Conservation (phyloP, 805 yeast species). For the Yueomyces sp. region DNA sequence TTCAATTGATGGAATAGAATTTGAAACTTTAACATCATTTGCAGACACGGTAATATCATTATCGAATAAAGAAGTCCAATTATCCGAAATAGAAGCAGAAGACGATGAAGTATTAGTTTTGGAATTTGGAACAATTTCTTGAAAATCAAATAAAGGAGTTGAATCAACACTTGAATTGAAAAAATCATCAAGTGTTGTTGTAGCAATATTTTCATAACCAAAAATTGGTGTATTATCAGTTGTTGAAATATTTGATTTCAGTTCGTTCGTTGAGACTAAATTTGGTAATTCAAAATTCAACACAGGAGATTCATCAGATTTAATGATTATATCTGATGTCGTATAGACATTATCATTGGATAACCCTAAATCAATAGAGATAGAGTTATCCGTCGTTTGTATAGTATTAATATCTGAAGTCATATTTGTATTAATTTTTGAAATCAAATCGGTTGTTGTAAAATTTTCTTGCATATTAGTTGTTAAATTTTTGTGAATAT, state of each 20-base stretch:
- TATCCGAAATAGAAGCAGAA: conserved; percentile 23
- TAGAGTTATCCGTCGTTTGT: too few relatives aligned
- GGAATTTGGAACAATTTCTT: conserved; percentile 7
- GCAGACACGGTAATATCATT: conserved; percentile 28
- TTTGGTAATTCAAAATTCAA: conserved; percentile 15
- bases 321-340: neutral
- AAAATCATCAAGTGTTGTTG: conserved; percentile 51
- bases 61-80: conserved; percentile 54
- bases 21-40: conserved; percentile 22
- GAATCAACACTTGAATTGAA: conserved; percentile 32
- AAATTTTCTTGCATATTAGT: too few relatives aligned
- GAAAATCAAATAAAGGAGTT: conserved; percentile 43
- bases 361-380: neutral
- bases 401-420: too few relatives aligned
- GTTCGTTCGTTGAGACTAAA: conserved; percentile 2
- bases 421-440: too few relatives aligned
- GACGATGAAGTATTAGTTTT: neutral
- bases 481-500: too few relatives aligned
- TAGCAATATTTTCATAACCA: conserved; percentile 27
- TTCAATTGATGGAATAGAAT: conserved; percentile 9
- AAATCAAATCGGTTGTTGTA: too few relatives aligned
- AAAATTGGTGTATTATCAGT: neutral
- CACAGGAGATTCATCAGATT: conserved; percentile 9
- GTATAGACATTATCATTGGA: too few relatives aligned
- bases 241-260: neutral